phyloP scores from a whole-genome alignment of 2,329 filamentous ascomycete species.

The Capronia epimyces region DNA sequence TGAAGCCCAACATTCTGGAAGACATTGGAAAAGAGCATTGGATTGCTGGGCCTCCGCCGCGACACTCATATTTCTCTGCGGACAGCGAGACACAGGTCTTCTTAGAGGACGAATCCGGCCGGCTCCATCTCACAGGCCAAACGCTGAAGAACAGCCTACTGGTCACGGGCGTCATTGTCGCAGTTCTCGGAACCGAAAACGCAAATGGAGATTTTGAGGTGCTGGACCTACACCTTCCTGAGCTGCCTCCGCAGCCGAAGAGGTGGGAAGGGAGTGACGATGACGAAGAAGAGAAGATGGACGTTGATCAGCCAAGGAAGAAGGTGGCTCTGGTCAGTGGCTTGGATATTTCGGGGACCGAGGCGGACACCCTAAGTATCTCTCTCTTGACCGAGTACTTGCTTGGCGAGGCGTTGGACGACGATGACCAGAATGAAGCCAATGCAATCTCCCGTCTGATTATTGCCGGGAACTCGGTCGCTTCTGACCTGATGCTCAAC shows the following conservation, averaged over 20 bases:
- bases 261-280: constrained; percentile 66
- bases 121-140: constrained; percentile 70
- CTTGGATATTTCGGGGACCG: constrained; percentile 70
- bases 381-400: constrained; percentile 81
- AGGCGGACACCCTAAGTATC: constrained; percentile 68
- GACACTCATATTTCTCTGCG: constrained; percentile 67
- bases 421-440: constrained; percentile 53
- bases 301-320: constrained; percentile 34
- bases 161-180: constrained; percentile 88
- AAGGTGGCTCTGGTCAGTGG: constrained; percentile 90
- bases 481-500: constrained; percentile 21
- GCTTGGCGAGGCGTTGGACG: constrained; percentile 69
- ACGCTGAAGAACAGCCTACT: constrained; percentile 63
- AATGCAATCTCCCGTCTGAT: constrained; percentile 75
- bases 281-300: constrained; percentile 39
- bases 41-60: constrained; percentile 73
- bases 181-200: constrained; percentile 93
- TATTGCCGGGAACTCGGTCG: constrained; percentile 76
- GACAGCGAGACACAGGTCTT: constrained; percentile 65
- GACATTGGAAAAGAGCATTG: constrained; percentile 95
- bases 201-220: constrained; percentile 87
- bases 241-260: constrained; percentile 73
- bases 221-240: constrained; percentile 80
- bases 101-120: constrained; percentile 92
- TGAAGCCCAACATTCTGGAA: constrained; percentile 94